These are phyloP conservation scores for Russula earlei DNA, from an alignment of 768 basidiomycete genomes.

Conservation along the genomic window DNA sequence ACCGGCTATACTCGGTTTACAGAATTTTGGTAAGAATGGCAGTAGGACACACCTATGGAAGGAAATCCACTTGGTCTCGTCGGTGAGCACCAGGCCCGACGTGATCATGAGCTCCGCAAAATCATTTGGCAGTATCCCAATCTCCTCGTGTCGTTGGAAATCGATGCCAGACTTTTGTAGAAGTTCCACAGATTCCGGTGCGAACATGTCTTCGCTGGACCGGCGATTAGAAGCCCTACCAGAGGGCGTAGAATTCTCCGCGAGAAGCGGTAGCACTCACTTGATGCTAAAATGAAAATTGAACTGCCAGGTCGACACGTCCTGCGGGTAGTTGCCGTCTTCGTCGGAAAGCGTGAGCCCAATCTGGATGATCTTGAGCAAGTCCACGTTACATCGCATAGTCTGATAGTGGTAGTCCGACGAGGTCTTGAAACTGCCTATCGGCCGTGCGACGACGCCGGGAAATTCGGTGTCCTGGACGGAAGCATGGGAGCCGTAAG, in stretches of 20 bases:
- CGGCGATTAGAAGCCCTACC: background rate
- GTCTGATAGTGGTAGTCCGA: slow-evolving; percentile 99
- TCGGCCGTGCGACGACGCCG: slow-evolving; percentile 94
- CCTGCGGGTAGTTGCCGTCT: slow-evolving; percentile 83
- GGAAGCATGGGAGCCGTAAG: slow-evolving; percentile 21
- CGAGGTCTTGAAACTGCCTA: slow-evolving; percentile 91
- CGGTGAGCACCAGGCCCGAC: slow-evolving; percentile 81
- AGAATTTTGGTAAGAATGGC: background rate
- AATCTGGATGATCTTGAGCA: slow-evolving; percentile 95
- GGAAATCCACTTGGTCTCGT: slow-evolving; percentile 92
- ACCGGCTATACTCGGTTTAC: background rate
- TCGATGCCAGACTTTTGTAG: slow-evolving; percentile 94
- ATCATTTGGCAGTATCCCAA: slow-evolving; percentile 86
- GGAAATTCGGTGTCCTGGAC: slow-evolving; percentile 96
- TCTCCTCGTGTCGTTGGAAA: slow-evolving; percentile 85
- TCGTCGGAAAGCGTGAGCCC: slow-evolving; percentile 93
- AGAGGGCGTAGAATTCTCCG: background rate
- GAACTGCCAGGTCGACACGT: slow-evolving; percentile 96
- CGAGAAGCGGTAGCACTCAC: slow-evolving; percentile 38
- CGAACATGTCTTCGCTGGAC: slow-evolving; percentile 91
- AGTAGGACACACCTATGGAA: slow-evolving; percentile 77
- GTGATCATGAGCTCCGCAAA: slow-evolving; percentile 98
- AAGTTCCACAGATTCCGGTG: slow-evolving; percentile 93
- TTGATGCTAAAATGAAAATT: slow-evolving; percentile 90
- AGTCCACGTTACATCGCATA: slow-evolving; percentile 98